Evolutionary conservation across 352 stramenopile genomes (phyloP).

Genomic region (Phytophthora vignae): DNA sequence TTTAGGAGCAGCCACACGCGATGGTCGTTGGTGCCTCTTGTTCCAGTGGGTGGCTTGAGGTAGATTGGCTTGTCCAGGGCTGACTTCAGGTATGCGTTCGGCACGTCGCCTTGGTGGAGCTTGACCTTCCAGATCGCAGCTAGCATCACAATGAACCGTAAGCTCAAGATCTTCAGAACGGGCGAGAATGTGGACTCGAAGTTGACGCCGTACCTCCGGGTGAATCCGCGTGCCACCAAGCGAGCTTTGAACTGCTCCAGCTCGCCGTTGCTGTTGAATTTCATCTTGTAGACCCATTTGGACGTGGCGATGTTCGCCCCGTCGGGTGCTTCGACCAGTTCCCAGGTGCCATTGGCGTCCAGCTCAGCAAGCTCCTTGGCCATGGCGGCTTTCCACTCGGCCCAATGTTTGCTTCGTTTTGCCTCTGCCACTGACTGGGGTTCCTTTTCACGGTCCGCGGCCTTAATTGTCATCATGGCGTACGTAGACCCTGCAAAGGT

Average conservation of each 20-base stretch:
- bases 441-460: too few species aligned
- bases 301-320: constrained; percentile 11
- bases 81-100: constrained; percentile 22
- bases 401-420: too few species aligned
- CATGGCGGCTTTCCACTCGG: too few species aligned
- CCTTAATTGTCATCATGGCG: too few species aligned
- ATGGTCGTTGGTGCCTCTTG: too few species aligned
- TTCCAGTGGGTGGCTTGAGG: too few species aligned
- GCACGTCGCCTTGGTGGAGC: constrained; percentile 19
- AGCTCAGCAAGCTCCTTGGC: background rate
- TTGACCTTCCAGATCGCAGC: constrained; percentile 10
- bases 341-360: background rate
- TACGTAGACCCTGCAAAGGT: too few species aligned
- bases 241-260: constrained; percentile 11
- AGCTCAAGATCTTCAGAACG: constrained; percentile 17
- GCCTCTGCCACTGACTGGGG: too few species aligned
- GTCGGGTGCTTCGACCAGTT: background rate
- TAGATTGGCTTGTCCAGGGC: constrained; percentile 16
- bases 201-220: constrained; percentile 9
- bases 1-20: too few species aligned
- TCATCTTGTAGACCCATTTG: constrained; percentile 17
- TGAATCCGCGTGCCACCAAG: constrained; percentile 8
- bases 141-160: constrained; percentile 18
- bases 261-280: constrained; percentile 9
- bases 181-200: constrained; percentile 11